Evolutionary conservation across 495 filamentous ascomycete genomes (phyloP).

Genomic region (Podospora fimiseda): DNA sequence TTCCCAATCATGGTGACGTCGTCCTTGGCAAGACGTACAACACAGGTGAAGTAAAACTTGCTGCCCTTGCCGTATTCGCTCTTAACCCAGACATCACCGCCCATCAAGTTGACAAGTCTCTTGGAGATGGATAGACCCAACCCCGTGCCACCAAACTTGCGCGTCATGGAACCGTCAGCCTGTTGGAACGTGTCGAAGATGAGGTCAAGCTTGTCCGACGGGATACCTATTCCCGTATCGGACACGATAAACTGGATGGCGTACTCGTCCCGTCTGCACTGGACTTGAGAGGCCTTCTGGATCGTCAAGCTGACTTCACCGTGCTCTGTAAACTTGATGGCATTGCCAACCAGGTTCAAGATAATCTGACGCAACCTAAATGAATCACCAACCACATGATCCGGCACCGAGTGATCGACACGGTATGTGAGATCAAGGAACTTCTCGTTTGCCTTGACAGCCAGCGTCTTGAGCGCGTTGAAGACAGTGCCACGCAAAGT

Average conservation of each 20-base stretch:
- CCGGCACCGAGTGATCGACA: conserved; percentile 88
- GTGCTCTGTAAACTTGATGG: conserved; percentile 95
- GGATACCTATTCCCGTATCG: conserved; percentile 96
- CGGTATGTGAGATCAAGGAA: conserved; percentile 90
- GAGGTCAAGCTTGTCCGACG: conserved; percentile 88
- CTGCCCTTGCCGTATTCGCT: conserved; percentile 90
- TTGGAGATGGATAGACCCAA: conserved; percentile 95
- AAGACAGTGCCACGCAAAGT: conserved; percentile 93
- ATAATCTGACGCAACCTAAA: conserved; percentile 96
- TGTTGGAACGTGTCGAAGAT: conserved; percentile 99
- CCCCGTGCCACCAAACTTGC: conserved; percentile 94
- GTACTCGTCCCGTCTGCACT: conserved; percentile 65
- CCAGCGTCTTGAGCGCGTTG: conserved; percentile 93
- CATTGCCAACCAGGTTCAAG: conserved; percentile 72
- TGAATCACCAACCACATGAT: conserved; percentile 94
- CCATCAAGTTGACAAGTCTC: conserved; percentile 93
- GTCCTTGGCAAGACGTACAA: conserved; percentile 77
- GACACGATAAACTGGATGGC: conserved; percentile 95
- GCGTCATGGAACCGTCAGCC: conserved; percentile 94
- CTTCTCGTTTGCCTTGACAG: conserved; percentile 96
- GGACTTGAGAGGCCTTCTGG: conserved; percentile 57
- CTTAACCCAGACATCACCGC: conserved; percentile 94
- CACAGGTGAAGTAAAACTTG: conserved; percentile 95
- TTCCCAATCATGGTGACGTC: conserved; percentile 75
- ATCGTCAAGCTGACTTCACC: conserved; percentile 96